Evolutionary conservation across 805 yeast genomes (phyloP), one percentile per base, ranked within the genome.

Genomic region (Wickerhamomyces rabaulensis): DNA sequence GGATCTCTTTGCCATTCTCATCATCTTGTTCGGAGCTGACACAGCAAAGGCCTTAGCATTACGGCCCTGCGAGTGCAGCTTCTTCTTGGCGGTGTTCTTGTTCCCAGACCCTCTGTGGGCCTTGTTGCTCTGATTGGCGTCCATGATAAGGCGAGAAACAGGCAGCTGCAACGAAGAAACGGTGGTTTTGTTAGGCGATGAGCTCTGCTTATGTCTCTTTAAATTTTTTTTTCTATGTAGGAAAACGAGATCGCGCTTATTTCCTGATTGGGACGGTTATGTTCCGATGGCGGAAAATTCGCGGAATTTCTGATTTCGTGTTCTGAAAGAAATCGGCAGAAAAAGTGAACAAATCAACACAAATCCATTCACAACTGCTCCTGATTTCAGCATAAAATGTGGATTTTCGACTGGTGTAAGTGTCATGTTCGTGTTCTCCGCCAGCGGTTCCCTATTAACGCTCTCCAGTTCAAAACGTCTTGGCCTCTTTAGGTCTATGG

Each of bases 41-140:
- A 86, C 89, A 1, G 90, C 87, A 67, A 84, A 87, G 10, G 95
- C 95, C 67, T 84, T 84, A 4, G 87, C 89, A 73, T 86, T 86
- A 53, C 74, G 78, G 33, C 97, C 97, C 63, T 88, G 89, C 42
- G 87, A 82, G 57, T 88, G 96, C 52, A 90, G 73, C 71, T 89
- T 88, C 76, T 87, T 82, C 73, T 90, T 91, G 42, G 90, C 87
- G 2, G 90, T 72, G 29, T 74, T 76, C 60, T 68, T 71, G 23
- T 35, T 36, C 38, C 68, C 69, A 44, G 73, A 69, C 42, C 82
- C 84, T 54, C 97, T 75, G 62, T 92, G 98, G 47, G 90, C 74
- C 71, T 87, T 91, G 66, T 92, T 88, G 39, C 80, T 62, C 72
- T 87, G 95, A 54, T 78, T 75, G 67, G 67, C 68, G 13, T 50